Evolutionary conservation across 352 stramenopile genomes (phyloP), one percentile per base, ranked within the genome.

Genomic region (Pythium brachiatum): DNA sequence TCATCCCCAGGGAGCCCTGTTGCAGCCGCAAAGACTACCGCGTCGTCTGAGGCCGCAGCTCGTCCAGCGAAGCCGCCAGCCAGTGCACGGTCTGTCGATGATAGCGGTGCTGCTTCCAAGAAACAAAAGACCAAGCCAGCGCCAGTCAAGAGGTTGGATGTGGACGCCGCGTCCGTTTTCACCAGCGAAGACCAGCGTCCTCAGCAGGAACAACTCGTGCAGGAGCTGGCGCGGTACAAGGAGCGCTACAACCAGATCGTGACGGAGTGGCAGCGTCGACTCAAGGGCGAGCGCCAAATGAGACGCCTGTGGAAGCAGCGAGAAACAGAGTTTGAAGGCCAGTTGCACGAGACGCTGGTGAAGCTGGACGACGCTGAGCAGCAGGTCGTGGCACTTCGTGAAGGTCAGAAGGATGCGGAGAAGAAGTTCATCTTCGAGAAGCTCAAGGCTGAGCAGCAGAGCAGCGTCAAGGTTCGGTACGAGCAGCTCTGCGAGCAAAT

Each of bases 231-330:
- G 39, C 75, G 82, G 9, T 89, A 90, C 66, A 91, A 92, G 63
- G 79, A 90, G 29, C 83, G 83, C n/a, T 86, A 92, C 62, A 81
- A 76, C 39, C 75, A 90, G 66, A 91, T 94, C 50, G 83, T 88
- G 57, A 84, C 81, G 1, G 85, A 94, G 57, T 92, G 79, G 78
- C 72, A 92, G 60, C 78, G 85, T 6, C 81, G 85, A n/a, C 69
- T 94, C 18, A 81, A 77, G 51, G 85, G 81, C 20, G 85, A 94
- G 57, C 76, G 80, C 8, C 85, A 94, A 51, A 83, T 92, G 71
- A 83, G 85, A 34, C 78, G 83, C 1, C 77, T 88, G 29, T 94
- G 81, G 79, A 94, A 94, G 41, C 70, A 81, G 36, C 79, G 83
- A 38, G 81, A 92, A 69, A 69, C 73, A 13, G 83, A 92, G 58